Base-by-base conservation (phyloP, 805 yeast species). In the Pichia insulana region DNA sequence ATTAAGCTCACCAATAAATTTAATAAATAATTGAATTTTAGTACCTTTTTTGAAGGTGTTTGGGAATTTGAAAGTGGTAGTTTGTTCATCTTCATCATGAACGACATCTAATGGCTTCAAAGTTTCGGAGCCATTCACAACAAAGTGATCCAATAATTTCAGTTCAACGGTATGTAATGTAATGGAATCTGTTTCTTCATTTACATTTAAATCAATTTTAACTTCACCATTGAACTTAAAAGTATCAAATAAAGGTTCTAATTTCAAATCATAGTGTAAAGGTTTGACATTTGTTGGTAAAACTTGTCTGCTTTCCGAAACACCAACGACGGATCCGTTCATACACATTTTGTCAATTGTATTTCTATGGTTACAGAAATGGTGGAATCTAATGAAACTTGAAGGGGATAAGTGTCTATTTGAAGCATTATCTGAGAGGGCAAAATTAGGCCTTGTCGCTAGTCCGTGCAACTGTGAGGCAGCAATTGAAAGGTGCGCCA, bases 181-280 rank as follows among this genome's bases (percentile, higher is more conserved):
- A 36, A 82, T 62, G 43, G 63, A 67, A 49, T 65, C 62, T 20
- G 83, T 70, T 7, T 68, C 54, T 33, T 65, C 65, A 15, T 56
- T 54, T 34, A 76, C 77, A 8, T 62, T 61, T 38, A 83, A 58
- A 39, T 69, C 65, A 45, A 83, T 74, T 13, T 55, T 52, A n/a
- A 73, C 80, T n/a, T 55, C 57, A 20, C 86, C 85, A 13, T 57
- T 54, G 54, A 70, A 79, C 18, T 69, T 60, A 55, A 72, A 72
- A 30, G 67, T 65, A 13, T 59, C 63, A 35, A 62, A 49, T 11
- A 48, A 30, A 7, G 64, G 62, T 41, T 57, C 59, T 33, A 79
- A 63, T 8, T 77, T 67, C 36, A 90, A 60, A 44, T 78, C 75
- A 61, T 90, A 90, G 62, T 85, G 88, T 34, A 65, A 55, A 27